Percentiles rank a stretch among this genome's conserved stretches.
Evolutionary conservation across 1,284 basidiomycete species (phyloP).

Genomic region (Thelephora terrestris): DNA sequence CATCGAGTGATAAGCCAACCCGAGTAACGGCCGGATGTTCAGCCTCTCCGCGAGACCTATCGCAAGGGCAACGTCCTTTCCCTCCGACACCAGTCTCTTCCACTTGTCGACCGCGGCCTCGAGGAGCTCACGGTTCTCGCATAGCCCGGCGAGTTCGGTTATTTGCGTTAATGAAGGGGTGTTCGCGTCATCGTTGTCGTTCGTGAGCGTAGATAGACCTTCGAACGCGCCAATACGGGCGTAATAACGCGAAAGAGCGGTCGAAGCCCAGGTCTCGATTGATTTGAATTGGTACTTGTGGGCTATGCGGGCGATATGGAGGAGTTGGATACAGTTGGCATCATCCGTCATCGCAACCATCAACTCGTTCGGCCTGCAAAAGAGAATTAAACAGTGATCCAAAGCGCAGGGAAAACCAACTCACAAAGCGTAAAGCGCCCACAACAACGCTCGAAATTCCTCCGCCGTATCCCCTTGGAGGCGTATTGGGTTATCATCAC

Average conservation of each 20-base stretch:
- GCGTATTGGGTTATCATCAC: constrained; percentile 27
- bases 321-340: constrained; percentile 30
- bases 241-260: constrained; percentile 31
- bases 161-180: constrained; percentile 28
- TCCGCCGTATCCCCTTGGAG: constrained; percentile 26
- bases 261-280: constrained; percentile 39
- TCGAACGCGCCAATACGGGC: constrained; percentile 25
- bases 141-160: constrained; percentile 35
- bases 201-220: constrained; percentile 9
- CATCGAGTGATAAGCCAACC: constrained; percentile 34
- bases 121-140: constrained; percentile 33
- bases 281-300: constrained; percentile 47
- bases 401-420: constrained; percentile 6
- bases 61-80: constrained; percentile 32
- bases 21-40: constrained; percentile 29
- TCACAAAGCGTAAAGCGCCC: constrained; percentile 28
- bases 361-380: constrained; percentile 35
- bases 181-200: not conserved
- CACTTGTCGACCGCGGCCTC: constrained; percentile 28
- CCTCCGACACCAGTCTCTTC: constrained; percentile 32
- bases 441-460: constrained; percentile 26
- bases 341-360: constrained; percentile 31
- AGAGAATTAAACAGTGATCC: not conserved
- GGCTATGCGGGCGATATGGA: constrained; percentile 39
- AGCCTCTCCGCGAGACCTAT: constrained; percentile 33